Evolutionary conservation across 306 rosid species (phyloP).

Genomic region (Trifolium repens): DNA sequence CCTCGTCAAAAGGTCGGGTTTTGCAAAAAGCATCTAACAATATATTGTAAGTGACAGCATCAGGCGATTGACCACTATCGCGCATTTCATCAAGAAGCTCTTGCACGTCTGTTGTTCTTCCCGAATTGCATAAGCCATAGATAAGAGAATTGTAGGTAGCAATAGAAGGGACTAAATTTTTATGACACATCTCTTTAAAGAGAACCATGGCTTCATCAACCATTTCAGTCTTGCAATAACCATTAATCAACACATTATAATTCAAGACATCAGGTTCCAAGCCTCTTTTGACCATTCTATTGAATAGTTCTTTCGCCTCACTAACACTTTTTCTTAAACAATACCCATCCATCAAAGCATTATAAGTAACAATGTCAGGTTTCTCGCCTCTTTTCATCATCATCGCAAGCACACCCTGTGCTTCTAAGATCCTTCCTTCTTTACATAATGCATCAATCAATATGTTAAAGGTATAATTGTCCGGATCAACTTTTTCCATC

Average conservation of each 20-base stretch:
- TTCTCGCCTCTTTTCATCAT: conserved; percentile 45
- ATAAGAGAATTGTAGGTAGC: conserved; percentile 48
- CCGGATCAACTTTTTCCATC: conserved; percentile 21
- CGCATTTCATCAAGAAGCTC: conserved; percentile 45
- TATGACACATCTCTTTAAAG: conserved; percentile 37
- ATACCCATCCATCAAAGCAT: conserved; percentile 45
- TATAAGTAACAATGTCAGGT: conserved; percentile 45
- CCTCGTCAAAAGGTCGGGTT: conserved; percentile 39
- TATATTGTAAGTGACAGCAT: conserved; percentile 46
- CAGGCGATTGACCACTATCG: conserved; percentile 43
- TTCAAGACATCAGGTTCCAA: conserved; percentile 40
- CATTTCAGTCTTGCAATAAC: conserved; percentile 49
- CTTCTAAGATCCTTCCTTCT: conserved; percentile 43
- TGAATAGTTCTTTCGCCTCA: conserved; percentile 42
- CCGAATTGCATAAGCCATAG: conserved; percentile 43
- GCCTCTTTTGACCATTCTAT: conserved; percentile 44
- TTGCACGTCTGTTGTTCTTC: conserved; percentile 39
- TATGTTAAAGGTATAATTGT: conserved; percentile 47
- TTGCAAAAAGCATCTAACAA: conserved; percentile 47
- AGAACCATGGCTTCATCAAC: conserved; percentile 50
- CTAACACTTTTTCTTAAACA: conserved; percentile 39
- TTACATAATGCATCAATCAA: conserved; percentile 46
- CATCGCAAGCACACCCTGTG: conserved; percentile 38
- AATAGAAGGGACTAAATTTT: conserved; percentile 43
- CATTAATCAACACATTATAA: conserved; percentile 51